Conservation (phyloP, 2,329 filamentous ascomycete species). For the Fusarium tricinctum region DNA sequence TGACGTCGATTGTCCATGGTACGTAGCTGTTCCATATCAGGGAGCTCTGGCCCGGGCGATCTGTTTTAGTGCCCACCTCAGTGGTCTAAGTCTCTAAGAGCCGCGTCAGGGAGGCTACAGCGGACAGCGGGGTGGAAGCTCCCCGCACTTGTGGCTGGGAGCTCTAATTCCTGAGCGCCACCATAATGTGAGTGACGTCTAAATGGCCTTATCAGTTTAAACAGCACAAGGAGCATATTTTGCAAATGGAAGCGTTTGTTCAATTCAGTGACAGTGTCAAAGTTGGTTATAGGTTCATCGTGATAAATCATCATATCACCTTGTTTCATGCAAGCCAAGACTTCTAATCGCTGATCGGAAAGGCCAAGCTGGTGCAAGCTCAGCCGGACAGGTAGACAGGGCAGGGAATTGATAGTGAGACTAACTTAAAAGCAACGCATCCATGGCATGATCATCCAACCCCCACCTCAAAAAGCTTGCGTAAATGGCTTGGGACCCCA, state of each 20-base stretch:
- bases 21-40: slow-evolving; percentile 22
- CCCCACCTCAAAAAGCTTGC: slow-evolving; percentile 37
- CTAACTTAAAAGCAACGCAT: slow-evolving; percentile 18
- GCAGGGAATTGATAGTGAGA: slow-evolving; percentile 12
- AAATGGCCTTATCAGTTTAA: slow-evolving; percentile 1
- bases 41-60: slow-evolving; percentile 32
- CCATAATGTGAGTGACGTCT: slow-evolving; percentile 21
- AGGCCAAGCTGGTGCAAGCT: slow-evolving; percentile 10
- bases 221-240: background rate
- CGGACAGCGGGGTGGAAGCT: slow-evolving; percentile 23
- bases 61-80: slow-evolving; percentile 26
- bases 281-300: background rate
- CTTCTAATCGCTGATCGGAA: slow-evolving; percentile 22
- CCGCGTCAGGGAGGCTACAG: slow-evolving; percentile 34
- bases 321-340: slow-evolving; percentile 25
- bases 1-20: slow-evolving; percentile 43
- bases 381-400: slow-evolving; percentile 23
- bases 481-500: slow-evolving; percentile 46
- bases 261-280: background rate
- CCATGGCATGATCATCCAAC: slow-evolving; percentile 18
- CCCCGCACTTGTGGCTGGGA: slow-evolving; percentile 24
- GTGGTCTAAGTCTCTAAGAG: slow-evolving; percentile 10
- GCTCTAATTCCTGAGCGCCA: slow-evolving; percentile 24
- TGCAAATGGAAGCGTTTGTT: background rate
- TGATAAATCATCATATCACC: slow-evolving; percentile 3